phyloP scores from a whole-genome alignment of 169 alveolate genomes.

The Eimeria mitis region DNA sequence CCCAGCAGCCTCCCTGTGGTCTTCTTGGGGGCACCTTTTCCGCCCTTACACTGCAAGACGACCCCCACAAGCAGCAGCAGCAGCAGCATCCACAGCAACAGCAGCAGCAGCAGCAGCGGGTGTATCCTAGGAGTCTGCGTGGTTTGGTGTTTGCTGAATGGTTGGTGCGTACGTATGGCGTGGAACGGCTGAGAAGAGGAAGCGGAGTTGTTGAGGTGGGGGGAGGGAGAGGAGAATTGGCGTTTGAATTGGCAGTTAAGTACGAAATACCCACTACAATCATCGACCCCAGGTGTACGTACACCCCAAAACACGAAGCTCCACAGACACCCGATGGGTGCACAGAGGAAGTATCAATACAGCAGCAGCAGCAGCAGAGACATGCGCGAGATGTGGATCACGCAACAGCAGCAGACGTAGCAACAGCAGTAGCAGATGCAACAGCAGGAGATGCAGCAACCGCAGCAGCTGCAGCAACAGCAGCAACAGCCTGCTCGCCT shows the following conservation, averaged over 20 bases:
- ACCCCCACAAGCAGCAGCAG: no score
- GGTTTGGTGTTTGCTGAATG: conserved; percentile 49
- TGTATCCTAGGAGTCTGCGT: conserved; percentile 44
- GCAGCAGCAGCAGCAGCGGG: conserved; percentile 50
- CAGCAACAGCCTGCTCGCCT: no score
- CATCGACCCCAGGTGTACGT: conserved; percentile 60
- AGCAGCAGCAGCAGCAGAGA: neutral
- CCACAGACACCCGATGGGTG: neutral
- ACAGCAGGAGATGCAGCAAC: neutral
- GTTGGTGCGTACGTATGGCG: conserved; percentile 29
- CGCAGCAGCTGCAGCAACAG: no score
- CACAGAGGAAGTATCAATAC: no score
- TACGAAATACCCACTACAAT: conserved; percentile 26
- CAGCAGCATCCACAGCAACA: conserved; percentile 29
- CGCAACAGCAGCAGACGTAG: neutral
- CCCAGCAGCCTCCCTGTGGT: neutral
- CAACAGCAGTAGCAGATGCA: neutral
- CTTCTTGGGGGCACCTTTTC: neutral
- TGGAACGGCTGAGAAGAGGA: conserved; percentile 30
- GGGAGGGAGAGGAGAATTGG: conserved; percentile 60
- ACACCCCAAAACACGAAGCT: conserved; percentile 36
- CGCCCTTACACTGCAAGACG: conserved; percentile 33
- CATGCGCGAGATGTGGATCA: neutral
- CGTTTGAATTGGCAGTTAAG: conserved; percentile 41
- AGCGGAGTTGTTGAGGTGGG: conserved; percentile 52